phyloP scores from a whole-genome alignment of 179 eudicot genomes.

The Nepenthes alata region DNA sequence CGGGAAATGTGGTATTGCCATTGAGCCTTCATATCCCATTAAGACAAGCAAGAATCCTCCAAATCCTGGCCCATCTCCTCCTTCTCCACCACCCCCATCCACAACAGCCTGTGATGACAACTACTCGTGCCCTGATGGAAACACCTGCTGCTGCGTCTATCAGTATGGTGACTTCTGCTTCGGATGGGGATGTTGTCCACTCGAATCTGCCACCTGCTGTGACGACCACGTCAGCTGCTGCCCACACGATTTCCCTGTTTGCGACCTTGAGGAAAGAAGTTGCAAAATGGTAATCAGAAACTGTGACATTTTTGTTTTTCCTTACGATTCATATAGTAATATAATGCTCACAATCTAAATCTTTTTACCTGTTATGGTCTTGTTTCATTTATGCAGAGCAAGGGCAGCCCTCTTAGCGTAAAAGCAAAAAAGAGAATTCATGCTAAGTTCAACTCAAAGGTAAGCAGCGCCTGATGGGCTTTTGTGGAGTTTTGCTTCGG shows the following conservation, averaged over 20 bases:
- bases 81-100: slow-evolving; percentile 50
- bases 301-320: neutral
- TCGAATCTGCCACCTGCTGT: slow-evolving; percentile 66
- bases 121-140: slow-evolving; percentile 43
- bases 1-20: slow-evolving; percentile 55
- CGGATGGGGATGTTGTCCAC: slow-evolving; percentile 79
- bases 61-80: slow-evolving; percentile 77
- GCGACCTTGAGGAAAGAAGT: slow-evolving; percentile 39
- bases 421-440: slow-evolving; percentile 41
- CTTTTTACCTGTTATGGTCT: neutral
- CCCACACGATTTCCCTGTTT: slow-evolving; percentile 70
- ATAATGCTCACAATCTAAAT: neutral
- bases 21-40: slow-evolving; percentile 44
- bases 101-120: slow-evolving; percentile 38
- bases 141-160: slow-evolving; percentile 67
- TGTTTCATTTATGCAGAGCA: slow-evolving; percentile 31
- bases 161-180: slow-evolving; percentile 52
- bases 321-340: too few relatives aligned
- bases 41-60: slow-evolving; percentile 53
- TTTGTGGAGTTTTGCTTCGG: too few relatives aligned
- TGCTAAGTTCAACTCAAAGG: slow-evolving; percentile 23
- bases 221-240: slow-evolving; percentile 70
- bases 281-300: slow-evolving; percentile 40
- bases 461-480: slow-evolving; percentile 18
- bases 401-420: slow-evolving; percentile 54